Evolutionary conservation across 495 filamentous ascomycete genomes (phyloP).

Genomic region (Hypoxylon fragiforme): DNA sequence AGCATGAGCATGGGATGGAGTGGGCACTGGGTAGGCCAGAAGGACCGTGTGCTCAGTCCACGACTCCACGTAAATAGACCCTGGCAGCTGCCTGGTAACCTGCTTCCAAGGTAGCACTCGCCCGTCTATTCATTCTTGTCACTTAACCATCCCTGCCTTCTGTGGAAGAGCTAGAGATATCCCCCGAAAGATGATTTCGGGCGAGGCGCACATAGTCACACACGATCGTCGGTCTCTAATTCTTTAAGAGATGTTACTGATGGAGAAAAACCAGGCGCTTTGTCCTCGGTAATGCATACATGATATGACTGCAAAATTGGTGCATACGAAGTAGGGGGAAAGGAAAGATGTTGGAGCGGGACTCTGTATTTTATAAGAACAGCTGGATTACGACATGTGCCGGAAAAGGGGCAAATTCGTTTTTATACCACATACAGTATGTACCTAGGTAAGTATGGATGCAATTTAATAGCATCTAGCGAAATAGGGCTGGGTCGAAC

Average conservation of each 20-base stretch:
- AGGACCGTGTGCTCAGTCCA: constrained; percentile 32
- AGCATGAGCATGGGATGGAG: constrained; percentile 12
- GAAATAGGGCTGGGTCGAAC: constrained; percentile 25
- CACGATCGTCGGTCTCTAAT: constrained; percentile 21
- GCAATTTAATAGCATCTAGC: too few relatives aligned
- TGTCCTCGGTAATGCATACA: constrained; percentile 12
- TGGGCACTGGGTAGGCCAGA: constrained; percentile 21
- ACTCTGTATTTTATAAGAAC: constrained; percentile 14
- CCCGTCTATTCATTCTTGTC: constrained; percentile 25
- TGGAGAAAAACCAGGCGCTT: constrained; percentile 16
- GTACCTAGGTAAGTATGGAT: too few relatives aligned
- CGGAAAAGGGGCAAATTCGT: constrained; percentile 19
- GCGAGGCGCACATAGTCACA: constrained; percentile 24
- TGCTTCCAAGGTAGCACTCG: constrained; percentile 25
- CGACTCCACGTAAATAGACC: constrained; percentile 15
- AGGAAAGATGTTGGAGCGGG: background rate
- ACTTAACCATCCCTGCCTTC: constrained; percentile 19
- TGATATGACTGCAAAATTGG: constrained; percentile 13
- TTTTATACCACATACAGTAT: background rate
- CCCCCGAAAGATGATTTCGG: constrained; percentile 18
- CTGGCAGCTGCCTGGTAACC: constrained; percentile 22
- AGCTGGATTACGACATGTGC: constrained; percentile 10
- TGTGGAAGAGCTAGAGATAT: constrained; percentile 22
- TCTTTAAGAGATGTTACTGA: constrained; percentile 18
- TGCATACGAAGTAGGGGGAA: too few relatives aligned